Percentiles rank a stretch among this genome's conserved stretches.
These are phyloP conservation scores for Moringa oleifera DNA, from an alignment of 345 rosid genomes.

Conservation along the genomic window DNA sequence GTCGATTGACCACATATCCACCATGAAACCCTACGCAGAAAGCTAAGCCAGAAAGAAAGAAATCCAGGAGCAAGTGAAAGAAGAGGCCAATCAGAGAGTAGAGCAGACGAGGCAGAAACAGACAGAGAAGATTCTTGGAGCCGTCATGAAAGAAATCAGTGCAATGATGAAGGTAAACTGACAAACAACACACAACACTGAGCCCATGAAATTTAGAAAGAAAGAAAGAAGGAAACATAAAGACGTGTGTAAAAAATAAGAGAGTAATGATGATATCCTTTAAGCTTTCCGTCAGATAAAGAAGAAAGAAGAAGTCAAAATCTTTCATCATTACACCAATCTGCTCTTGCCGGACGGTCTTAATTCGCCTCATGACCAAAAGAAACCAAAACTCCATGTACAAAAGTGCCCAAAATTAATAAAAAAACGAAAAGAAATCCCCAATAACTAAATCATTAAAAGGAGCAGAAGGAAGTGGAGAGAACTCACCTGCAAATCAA, in stretches of 20 bases:
- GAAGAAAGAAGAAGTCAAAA: constrained; percentile 29
- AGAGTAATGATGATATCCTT: constrained; percentile 38
- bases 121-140: constrained; percentile 43
- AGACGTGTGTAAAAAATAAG: background rate
- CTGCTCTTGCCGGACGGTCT: constrained; percentile 33
- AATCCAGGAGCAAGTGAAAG: background rate
- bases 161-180: constrained; percentile 37
- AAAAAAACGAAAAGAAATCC: too few relatives aligned
- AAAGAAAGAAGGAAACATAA: background rate
- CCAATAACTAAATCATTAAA: too few relatives aligned
- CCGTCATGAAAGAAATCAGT: constrained; percentile 32
- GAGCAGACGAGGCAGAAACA: constrained; percentile 24
- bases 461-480: too few relatives aligned
- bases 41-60: constrained; percentile 14
- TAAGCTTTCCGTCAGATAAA: constrained; percentile 27
- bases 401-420: too few relatives aligned
- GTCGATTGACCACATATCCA: too few relatives aligned
- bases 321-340: constrained; percentile 67
- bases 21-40: constrained; percentile 24
- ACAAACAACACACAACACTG: constrained; percentile 25
- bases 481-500: too few relatives aligned
- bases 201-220: too few relatives aligned
- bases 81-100: constrained; percentile 14
- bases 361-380: constrained; percentile 11
- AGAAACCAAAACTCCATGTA: background rate